Conservation (phyloP, 495 filamentous ascomycete genomes). For the Penicillium cataractarum region DNA sequence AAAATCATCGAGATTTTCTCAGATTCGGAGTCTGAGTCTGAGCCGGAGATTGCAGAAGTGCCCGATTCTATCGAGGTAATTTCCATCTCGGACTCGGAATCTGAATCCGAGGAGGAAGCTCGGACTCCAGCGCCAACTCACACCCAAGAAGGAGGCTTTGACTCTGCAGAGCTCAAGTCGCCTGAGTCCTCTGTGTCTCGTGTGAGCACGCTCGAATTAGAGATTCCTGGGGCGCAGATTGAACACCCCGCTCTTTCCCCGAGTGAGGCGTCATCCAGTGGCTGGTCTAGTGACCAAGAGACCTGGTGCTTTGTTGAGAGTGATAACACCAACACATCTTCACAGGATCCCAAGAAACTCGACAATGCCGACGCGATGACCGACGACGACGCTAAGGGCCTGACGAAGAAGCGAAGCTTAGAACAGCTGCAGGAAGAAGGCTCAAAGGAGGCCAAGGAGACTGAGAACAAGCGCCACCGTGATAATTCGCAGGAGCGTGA, state of each 20-base stretch:
- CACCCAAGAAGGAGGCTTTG: not conserved
- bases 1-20: not conserved
- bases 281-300: not conserved
- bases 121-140: not conserved
- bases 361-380: slow-evolving; percentile 11
- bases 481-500: slow-evolving; percentile 46
- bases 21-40: not conserved
- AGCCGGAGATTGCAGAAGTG: not conserved
- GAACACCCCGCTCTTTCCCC: not conserved
- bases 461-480: slow-evolving; percentile 52
- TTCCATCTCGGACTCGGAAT: not conserved
- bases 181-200: not conserved
- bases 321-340: slow-evolving; percentile 13
- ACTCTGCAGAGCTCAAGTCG: not conserved
- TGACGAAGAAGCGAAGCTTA: slow-evolving; percentile 56
- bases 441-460: slow-evolving; percentile 26
- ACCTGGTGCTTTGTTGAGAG: slow-evolving; percentile 14
- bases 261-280: not conserved
- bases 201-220: not conserved
- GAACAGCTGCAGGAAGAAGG: slow-evolving; percentile 54
- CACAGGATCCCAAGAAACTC: slow-evolving; percentile 16
- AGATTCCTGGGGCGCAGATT: slow-evolving; percentile 3
- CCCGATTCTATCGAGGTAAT: not conserved
- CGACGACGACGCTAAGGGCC: slow-evolving; percentile 23
- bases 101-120: not conserved